These are phyloP conservation scores for Yamadazyma paraphyllophila DNA, from an alignment of 805 yeast genomes.

Conservation along the genomic window DNA sequence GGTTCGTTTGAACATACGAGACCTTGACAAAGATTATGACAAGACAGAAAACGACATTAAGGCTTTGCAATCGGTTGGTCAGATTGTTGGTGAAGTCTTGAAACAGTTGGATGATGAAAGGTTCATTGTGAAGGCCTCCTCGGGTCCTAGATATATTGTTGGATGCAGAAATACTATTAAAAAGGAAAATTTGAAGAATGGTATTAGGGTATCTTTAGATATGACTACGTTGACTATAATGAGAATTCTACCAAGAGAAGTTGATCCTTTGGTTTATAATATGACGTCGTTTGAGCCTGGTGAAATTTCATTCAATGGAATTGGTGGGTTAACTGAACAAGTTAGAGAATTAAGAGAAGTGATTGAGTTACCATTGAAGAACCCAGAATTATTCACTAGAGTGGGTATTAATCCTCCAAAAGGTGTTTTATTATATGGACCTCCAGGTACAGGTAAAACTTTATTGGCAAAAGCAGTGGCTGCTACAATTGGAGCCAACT, in stretches of 20 bases:
- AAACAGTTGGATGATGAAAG: slow-evolving; percentile 93
- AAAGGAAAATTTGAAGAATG: slow-evolving; percentile 79
- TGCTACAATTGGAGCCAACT: slow-evolving; percentile 97
- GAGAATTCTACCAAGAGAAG: slow-evolving; percentile 97
- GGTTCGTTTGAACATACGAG: slow-evolving; percentile 78
- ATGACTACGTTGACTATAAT: slow-evolving; percentile 97
- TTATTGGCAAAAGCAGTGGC: slow-evolving; percentile 96
- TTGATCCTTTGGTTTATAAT: slow-evolving; percentile 95
- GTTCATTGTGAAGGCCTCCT: slow-evolving; percentile 92
- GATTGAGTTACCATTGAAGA: slow-evolving; percentile 92
- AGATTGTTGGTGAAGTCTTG: slow-evolving; percentile 93
- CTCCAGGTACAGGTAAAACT: slow-evolving; percentile 98
- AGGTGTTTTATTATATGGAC: slow-evolving; percentile 94
- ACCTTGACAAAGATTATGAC: slow-evolving; percentile 75
- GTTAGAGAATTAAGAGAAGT: slow-evolving; percentile 96
- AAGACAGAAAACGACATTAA: slow-evolving; percentile 96
- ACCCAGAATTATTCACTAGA: slow-evolving; percentile 92
- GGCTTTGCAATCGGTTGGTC: slow-evolving; percentile 96
- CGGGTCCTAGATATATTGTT: slow-evolving; percentile 96
- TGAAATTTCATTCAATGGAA: slow-evolving; percentile 88
- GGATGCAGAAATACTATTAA: slow-evolving; percentile 94
- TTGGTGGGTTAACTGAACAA: slow-evolving; percentile 96
- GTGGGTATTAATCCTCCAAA: slow-evolving; percentile 99
- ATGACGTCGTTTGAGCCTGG: slow-evolving; percentile 99
- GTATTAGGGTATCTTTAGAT: slow-evolving; percentile 94